phyloP scores from a whole-genome alignment of 2,329 filamentous ascomycete genomes.

The Aspergillus quadricinctus region DNA sequence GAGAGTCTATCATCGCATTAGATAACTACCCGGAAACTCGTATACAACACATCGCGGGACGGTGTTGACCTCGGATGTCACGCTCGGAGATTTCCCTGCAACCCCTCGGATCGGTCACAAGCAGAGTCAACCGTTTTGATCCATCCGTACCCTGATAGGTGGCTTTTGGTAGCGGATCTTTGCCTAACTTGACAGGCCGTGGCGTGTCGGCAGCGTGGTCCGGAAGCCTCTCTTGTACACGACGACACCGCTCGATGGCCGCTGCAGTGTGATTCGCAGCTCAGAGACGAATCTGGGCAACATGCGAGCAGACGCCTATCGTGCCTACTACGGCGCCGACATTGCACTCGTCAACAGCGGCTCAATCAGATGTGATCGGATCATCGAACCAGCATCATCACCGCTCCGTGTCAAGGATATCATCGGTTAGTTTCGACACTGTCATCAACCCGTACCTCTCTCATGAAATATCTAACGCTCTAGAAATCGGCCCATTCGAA shows the following conservation, averaged over 20 bases:
- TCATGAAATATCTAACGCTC: neutral
- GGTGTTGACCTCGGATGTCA: conserved; percentile 16
- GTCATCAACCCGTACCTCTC: neutral
- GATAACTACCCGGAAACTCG: neutral
- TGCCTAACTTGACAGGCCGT: conserved; percentile 1
- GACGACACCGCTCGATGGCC: conserved; percentile 16
- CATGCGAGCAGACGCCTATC: conserved; percentile 20
- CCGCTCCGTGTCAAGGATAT: conserved; percentile 18
- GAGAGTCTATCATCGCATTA: neutral
- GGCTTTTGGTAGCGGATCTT: neutral
- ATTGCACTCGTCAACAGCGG: conserved; percentile 24
- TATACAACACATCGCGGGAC: neutral
- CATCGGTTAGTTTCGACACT: conserved; percentile 12
- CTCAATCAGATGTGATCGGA: conserved; percentile 19
- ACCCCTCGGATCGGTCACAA: conserved; percentile 9
- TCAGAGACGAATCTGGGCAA: conserved; percentile 24
- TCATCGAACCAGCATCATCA: conserved; percentile 5
- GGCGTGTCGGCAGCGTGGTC: conserved; percentile 12
- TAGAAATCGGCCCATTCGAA: conserved; percentile 24
- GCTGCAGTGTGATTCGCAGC: conserved; percentile 14
- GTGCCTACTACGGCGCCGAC: conserved; percentile 21
- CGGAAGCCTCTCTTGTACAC: conserved; percentile 17
- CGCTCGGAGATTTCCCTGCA: conserved; percentile 7
- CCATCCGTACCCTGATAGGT: conserved; percentile 7
- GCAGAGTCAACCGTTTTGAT: neutral